These are phyloP conservation scores for Cryptococcus maquisensis DNA, from an alignment of 1,284 basidiomycete species.

Conservation along the genomic window DNA sequence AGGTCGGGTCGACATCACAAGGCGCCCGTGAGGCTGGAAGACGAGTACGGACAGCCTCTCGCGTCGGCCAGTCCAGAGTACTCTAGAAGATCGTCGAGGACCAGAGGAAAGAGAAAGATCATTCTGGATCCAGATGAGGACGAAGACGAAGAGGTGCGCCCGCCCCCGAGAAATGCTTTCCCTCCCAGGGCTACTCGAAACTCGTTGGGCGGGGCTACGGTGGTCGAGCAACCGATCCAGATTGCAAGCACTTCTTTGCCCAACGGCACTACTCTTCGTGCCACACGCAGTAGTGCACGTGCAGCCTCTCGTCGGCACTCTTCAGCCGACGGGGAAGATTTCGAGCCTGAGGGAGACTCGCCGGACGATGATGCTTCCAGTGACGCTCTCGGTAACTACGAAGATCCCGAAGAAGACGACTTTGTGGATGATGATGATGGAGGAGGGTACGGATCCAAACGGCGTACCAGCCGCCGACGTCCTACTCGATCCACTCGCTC, in stretches of 20 bases:
- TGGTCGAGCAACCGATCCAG: background rate
- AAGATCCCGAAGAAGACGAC: constrained; percentile 14
- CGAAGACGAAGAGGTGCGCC: constrained; percentile 15
- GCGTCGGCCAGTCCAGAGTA: background rate
- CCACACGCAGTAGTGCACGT: background rate
- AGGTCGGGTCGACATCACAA: constrained; percentile 42
- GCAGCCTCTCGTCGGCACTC: constrained; percentile 5
- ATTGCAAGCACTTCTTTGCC: constrained; percentile 7
- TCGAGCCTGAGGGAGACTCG: constrained; percentile 13
- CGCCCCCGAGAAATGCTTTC: constrained; percentile 20
- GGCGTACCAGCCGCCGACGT: constrained; percentile 1
- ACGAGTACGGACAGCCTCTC: constrained; percentile 24
- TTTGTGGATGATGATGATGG: constrained; percentile 1
- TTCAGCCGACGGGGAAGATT: constrained; percentile 14
- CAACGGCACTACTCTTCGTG: constrained; percentile 3
- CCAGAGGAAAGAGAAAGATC: constrained; percentile 34
- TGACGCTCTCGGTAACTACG: constrained; percentile 12
- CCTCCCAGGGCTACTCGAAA: constrained; percentile 17
- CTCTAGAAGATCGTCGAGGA: constrained; percentile 7
- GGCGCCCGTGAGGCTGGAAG: constrained; percentile 48
- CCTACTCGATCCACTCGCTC: constrained; percentile 1
- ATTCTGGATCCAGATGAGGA: constrained; percentile 37
- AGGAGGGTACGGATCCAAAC: background rate
- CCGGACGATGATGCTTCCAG: constrained; percentile 10
- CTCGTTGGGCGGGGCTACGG: constrained; percentile 3